Conservation (phyloP, 179 eudicot genomes). For the Actinidia arguta region DNA sequence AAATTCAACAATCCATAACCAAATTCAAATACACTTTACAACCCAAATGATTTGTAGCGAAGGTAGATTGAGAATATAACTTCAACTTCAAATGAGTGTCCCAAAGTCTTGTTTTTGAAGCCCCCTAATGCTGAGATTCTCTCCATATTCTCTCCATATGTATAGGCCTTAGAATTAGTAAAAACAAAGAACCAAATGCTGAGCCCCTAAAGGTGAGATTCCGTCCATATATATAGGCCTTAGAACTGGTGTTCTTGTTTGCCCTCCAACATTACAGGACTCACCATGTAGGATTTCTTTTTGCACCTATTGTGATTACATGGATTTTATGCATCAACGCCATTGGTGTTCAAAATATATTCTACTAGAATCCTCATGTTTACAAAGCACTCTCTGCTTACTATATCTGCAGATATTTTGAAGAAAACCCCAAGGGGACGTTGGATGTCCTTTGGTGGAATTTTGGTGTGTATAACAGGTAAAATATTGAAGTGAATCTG, state of each 20-base stretch:
- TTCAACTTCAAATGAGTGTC: too few relatives aligned
- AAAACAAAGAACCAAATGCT: too few relatives aligned
- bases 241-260: slow-evolving; percentile 49
- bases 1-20: too few relatives aligned
- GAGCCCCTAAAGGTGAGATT: too few relatives aligned
- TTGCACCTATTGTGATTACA: slow-evolving; percentile 56
- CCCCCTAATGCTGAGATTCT: too few relatives aligned
- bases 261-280: slow-evolving; percentile 69
- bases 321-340: slow-evolving; percentile 64
- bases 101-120: too few relatives aligned
- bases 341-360: slow-evolving; percentile 58
- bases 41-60: too few relatives aligned
- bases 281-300: slow-evolving; percentile 58
- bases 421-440: slow-evolving; percentile 61
- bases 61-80: too few relatives aligned
- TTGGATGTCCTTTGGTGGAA: slow-evolving; percentile 74
- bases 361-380: slow-evolving; percentile 59
- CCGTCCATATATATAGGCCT: too few relatives aligned
- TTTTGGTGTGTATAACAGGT: slow-evolving; percentile 94
- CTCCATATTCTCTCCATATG: too few relatives aligned
- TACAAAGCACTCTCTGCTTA: slow-evolving; percentile 62
- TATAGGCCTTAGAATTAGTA: too few relatives aligned
- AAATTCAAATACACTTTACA: too few relatives aligned
- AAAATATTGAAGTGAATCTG: slow-evolving; percentile 10
- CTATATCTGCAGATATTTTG: slow-evolving; percentile 64